phyloP scores from a whole-genome alignment of 306 rosid species.

The Lablab purpureus region DNA sequence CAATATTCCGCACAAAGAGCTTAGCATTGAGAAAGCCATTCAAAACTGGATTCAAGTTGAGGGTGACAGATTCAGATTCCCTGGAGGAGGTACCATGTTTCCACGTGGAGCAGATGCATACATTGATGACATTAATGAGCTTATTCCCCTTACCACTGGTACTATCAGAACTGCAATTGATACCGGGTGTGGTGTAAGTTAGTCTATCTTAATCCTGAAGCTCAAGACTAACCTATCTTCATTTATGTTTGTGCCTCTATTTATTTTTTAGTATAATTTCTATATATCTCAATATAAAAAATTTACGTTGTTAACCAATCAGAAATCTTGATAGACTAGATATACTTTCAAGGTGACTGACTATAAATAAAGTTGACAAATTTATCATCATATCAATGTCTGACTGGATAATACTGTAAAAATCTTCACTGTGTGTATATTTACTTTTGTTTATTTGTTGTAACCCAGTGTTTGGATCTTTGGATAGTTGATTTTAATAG shows the following conservation, averaged over 20 bases:
- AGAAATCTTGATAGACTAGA: neutral
- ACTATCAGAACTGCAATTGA: slow-evolving; percentile 89
- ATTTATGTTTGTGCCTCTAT: neutral
- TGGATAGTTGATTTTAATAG: neutral
- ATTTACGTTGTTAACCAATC: too few species aligned
- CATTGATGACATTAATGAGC: slow-evolving; percentile 81
- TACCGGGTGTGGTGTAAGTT: slow-evolving; percentile 98
- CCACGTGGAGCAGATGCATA: slow-evolving; percentile 96
- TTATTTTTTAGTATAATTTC: neutral
- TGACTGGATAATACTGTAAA: too few species aligned
- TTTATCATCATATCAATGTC: neutral
- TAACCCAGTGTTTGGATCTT: neutral
- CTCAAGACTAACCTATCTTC: neutral
- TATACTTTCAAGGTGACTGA: neutral
- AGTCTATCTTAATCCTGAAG: neutral
- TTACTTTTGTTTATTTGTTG: neutral
- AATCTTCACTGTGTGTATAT: too few species aligned
- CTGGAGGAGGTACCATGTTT: slow-evolving; percentile 99
- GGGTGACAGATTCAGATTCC: slow-evolving; percentile 86
- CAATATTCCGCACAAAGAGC: slow-evolving; percentile 93
- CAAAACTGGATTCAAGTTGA: slow-evolving; percentile 99
- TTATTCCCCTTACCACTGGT: slow-evolving; percentile 81
- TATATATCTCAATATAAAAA: too few species aligned
- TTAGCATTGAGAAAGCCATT: slow-evolving; percentile 91
- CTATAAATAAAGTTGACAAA: neutral